Evolutionary conservation across 495 filamentous ascomycete genomes (phyloP), one percentile per base, ranked within the genome.

Genomic region (Aspergillus nidulans): DNA sequence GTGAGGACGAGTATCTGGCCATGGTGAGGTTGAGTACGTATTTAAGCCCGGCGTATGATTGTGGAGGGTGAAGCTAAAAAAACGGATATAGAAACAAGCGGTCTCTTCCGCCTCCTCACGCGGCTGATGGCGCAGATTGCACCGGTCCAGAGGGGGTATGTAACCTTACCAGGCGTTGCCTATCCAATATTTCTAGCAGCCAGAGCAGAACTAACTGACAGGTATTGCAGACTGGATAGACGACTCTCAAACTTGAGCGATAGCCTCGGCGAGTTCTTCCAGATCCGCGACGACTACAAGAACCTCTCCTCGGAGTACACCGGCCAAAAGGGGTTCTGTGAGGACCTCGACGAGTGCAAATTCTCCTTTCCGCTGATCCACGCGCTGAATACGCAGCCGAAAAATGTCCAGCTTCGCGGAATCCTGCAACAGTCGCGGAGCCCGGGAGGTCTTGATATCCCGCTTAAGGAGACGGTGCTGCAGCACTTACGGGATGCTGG

Each of bases 281-380:
- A 76, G 23, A 69, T 69, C 18, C 63, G 72, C 10, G 70, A 76
- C 53, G 72, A 74, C 45, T 72, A 74, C 50, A 65, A 64, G 53
- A 75, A 75, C 50, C 63, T 73, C 1, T 57, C 47, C 8, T 55
- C 58, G n/a, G 24, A 59, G 55, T 70, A 69, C 43, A 59, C 58
- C 8, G 52, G 42, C 15, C 59, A 68, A 45, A 72, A 73, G 53
- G 69, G 72, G n/a, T 71, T 72, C 49, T 64, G 58, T 32, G 70
- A 71, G 55, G 69, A 72, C 52, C 64, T 75, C 12, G 68, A 69
- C 45, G 68, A 75, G 57, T 67, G 69, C 6, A 75, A 75, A 56
- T 66, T 60, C 57, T 69, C 68, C 1, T 64, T 69, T 40, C 64
- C 69, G 1, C 54, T 75, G 16, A 63, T 75, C 46, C 64, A 70